These are phyloP conservation scores for Suhomyces sp. DNA, from an alignment of 805 yeast species.

Conservation along the genomic window DNA sequence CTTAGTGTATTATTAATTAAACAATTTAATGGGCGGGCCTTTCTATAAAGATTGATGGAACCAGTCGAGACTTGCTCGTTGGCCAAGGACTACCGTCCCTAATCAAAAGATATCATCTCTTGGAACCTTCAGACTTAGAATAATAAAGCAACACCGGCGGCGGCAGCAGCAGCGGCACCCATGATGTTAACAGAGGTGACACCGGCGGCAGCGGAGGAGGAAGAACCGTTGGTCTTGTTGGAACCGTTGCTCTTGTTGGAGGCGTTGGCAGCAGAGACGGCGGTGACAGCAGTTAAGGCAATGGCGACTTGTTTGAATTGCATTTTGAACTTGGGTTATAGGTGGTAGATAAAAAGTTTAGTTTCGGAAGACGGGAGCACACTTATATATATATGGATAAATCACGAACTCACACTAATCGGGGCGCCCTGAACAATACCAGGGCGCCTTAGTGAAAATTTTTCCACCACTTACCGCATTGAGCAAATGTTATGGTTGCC, in stretches of 20 bases:
- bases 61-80: slow-evolving; percentile 2
- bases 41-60: slow-evolving; percentile 1
- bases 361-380: slow-evolving; percentile 1
- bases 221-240: slow-evolving; percentile 12
- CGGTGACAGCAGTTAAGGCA: slow-evolving; percentile 30
- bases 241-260: slow-evolving; percentile 18
- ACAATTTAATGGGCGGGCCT: slow-evolving; percentile 3
- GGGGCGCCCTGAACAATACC: not conserved
- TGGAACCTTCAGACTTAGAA: slow-evolving; percentile 19
- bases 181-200: slow-evolving; percentile 24
- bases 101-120: too few species aligned
- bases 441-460: slow-evolving; percentile 4
- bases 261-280: slow-evolving; percentile 28
- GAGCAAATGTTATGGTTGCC: slow-evolving; percentile 4
- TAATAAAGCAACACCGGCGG: slow-evolving; percentile 31
- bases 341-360: not conserved
- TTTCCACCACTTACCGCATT: slow-evolving; percentile 3
- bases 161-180: slow-evolving; percentile 31
- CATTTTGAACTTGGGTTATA: slow-evolving; percentile 15
- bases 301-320: slow-evolving; percentile 27
- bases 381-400: slow-evolving; percentile 3
- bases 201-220: slow-evolving; percentile 23
- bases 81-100: too few species aligned
- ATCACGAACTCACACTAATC: not conserved
- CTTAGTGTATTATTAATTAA: slow-evolving; percentile 6